Evolutionary conservation across 2,329 filamentous ascomycete genomes (phyloP).

Genomic region (Myriosclerotinia curreyana): DNA sequence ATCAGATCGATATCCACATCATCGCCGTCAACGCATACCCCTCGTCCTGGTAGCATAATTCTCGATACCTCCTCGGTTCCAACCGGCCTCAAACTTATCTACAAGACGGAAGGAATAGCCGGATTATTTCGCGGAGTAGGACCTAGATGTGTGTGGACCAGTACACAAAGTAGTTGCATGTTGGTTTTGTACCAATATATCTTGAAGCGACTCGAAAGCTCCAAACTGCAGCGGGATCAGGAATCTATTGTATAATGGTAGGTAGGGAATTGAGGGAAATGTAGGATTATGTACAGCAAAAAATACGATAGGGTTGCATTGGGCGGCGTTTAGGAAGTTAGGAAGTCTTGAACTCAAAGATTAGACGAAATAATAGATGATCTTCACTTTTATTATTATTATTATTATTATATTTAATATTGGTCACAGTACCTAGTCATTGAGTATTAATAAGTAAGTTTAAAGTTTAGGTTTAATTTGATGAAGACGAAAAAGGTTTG

Average conservation of each 20-base stretch:
- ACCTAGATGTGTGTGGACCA: conserved; percentile 92
- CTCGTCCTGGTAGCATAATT: conserved; percentile 71
- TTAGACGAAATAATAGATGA: conserved; percentile 24
- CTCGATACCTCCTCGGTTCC: conserved; percentile 88
- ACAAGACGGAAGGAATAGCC: conserved; percentile 79
- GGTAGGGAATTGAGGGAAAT: not conserved
- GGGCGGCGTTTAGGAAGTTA: conserved; percentile 13
- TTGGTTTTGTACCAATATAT: conserved; percentile 90
- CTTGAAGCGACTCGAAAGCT: conserved; percentile 68
- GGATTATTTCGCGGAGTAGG: conserved; percentile 96
- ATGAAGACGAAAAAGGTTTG: not conserved
- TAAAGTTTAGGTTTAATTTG: too few relatives aligned
- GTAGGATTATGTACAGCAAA: conserved; percentile 24
- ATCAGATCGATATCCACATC: conserved; percentile 83
- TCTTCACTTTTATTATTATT: conserved; percentile 23
- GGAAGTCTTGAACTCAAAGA: conserved; percentile 4
- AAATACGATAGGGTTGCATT: conserved; percentile 14
- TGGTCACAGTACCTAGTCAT: too few relatives aligned
- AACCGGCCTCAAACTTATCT: conserved; percentile 81
- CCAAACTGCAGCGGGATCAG: conserved; percentile 29
- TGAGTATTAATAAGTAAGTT: too few relatives aligned
- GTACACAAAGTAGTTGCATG: conserved; percentile 96
- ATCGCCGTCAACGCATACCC: conserved; percentile 79
- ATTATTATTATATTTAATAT: too few relatives aligned
- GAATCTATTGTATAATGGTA: conserved; percentile 32